Percentiles rank a stretch among this genome's conserved stretches.
phyloP scores from a whole-genome alignment of 805 yeast species.

The Starmerella riodocensis region DNA sequence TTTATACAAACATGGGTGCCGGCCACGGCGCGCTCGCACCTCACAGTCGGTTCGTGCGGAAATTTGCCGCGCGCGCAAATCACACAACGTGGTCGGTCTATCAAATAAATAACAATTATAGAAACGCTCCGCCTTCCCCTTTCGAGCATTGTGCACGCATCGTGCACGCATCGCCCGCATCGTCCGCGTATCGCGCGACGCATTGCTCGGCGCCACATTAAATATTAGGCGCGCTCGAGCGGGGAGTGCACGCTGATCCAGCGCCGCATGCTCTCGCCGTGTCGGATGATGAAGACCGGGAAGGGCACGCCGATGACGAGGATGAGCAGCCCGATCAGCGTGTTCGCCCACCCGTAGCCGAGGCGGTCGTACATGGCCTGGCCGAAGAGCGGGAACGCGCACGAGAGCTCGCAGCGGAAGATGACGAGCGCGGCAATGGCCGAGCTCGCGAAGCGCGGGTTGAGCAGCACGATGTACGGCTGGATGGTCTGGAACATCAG shows the following conservation, averaged over 20 bases:
- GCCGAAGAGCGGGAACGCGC: not conserved
- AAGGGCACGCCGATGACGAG: not conserved
- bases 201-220: no score
- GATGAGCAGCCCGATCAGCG: not conserved
- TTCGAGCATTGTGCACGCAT: no score
- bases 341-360: not conserved
- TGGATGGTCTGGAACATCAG: not conserved
- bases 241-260: not conserved
- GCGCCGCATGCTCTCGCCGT: not conserved
- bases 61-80: no score
- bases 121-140: no score
- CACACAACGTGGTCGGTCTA: no score
- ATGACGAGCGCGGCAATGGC: not conserved
- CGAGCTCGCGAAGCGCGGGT: not conserved
- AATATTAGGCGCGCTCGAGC: no score
- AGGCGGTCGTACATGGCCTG: not conserved
- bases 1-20: no score
- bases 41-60: no score
- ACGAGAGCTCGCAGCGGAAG: not conserved
- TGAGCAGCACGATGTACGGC: not conserved
- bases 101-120: no score
- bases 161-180: no score
- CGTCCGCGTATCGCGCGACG: no score
- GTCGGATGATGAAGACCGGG: not conserved
- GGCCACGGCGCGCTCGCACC: no score